phyloP scores from a whole-genome alignment of 306 rosid species.

The Cucurbita pepo region DNA sequence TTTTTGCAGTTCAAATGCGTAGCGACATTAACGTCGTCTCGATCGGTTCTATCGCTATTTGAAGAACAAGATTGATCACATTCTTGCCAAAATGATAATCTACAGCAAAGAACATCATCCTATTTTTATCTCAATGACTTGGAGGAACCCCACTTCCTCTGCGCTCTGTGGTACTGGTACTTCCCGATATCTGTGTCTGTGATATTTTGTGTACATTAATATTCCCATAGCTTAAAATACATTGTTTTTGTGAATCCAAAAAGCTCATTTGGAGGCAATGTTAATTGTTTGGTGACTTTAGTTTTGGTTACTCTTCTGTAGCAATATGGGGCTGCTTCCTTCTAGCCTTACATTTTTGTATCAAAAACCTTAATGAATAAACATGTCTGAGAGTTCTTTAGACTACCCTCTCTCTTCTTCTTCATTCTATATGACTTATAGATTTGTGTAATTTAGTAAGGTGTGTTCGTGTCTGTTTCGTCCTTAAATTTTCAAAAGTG shows the following conservation, averaged over 20 bases:
- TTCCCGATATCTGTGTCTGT: background rate
- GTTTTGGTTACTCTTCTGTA: background rate
- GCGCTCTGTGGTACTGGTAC: background rate
- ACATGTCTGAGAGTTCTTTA: background rate
- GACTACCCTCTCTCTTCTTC: background rate
- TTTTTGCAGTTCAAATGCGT: slow-evolving; percentile 57
- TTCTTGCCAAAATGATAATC: background rate
- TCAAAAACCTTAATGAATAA: background rate
- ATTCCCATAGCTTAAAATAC: background rate
- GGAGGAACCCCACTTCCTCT: background rate
- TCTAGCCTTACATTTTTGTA: background rate
- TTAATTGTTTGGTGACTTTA: background rate
- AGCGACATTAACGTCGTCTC: slow-evolving; percentile 36
- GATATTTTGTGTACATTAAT: background rate
- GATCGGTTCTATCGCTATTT: slow-evolving; percentile 33
- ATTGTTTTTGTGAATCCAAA: background rate
- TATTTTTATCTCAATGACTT: background rate
- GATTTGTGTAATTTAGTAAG: background rate
- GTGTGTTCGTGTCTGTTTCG: no score
- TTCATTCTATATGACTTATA: background rate
- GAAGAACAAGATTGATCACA: slow-evolving; percentile 15
- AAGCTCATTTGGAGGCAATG: background rate
- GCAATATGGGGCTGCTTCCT: background rate
- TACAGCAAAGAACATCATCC: background rate
- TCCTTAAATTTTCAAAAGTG: no score